phyloP scores from a whole-genome alignment of 1,284 basidiomycete species.

The Cryptococcus jaspeensis region DNA sequence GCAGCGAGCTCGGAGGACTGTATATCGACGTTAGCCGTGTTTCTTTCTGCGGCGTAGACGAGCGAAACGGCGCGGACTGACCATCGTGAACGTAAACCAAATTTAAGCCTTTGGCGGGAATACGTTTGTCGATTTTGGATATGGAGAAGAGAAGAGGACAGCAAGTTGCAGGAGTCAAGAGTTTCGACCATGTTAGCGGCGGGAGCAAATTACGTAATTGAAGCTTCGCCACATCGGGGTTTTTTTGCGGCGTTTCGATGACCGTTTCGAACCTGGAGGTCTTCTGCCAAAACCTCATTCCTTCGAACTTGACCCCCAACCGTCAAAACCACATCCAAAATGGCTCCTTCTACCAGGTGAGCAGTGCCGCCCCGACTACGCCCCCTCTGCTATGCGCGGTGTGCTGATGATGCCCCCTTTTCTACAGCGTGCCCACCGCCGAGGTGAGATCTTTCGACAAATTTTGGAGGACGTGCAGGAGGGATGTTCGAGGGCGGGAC shows the following conservation, averaged over 20 bases:
- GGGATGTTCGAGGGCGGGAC: background rate
- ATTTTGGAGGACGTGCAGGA: background rate
- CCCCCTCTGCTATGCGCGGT: background rate
- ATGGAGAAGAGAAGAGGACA: background rate
- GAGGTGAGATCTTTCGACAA: slow-evolving; percentile 35
- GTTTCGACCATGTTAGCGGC: too few species aligned
- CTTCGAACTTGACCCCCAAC: slow-evolving; percentile 12
- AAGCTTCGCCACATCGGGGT: too few species aligned
- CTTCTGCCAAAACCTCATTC: slow-evolving; percentile 5
- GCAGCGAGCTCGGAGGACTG: slow-evolving; percentile 69
- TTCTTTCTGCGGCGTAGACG: too few species aligned
- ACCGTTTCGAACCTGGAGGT: background rate
- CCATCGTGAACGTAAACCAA: slow-evolving; percentile 30
- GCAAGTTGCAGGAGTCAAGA: background rate
- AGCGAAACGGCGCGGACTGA: slow-evolving; percentile 5
- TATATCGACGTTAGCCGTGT: background rate
- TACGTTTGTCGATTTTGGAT: slow-evolving; percentile 13
- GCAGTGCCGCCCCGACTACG: background rate
- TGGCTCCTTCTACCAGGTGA: slow-evolving; percentile 48
- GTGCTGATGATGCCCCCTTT: slow-evolving; percentile 5
- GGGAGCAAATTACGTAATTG: too few species aligned
- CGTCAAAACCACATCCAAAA: slow-evolving; percentile 32
- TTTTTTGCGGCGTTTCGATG: too few species aligned
- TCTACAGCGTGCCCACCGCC: slow-evolving; percentile 37
- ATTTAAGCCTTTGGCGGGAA: slow-evolving; percentile 27